Conservation (phyloP, 139 green algal species). For the Tetradesmus obliquus region DNA sequence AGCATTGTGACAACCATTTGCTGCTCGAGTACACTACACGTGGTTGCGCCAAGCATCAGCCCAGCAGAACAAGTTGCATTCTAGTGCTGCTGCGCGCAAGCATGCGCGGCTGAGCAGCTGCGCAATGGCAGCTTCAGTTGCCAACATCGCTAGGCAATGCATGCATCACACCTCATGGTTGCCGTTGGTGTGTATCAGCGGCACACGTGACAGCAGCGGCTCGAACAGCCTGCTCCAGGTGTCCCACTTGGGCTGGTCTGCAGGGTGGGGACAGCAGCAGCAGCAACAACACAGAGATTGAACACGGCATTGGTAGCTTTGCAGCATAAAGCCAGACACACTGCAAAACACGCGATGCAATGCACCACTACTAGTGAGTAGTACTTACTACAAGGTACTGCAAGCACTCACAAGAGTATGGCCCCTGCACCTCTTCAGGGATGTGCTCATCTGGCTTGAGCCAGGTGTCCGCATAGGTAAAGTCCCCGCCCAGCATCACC, state of each 20-base stretch:
- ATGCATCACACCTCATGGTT: conserved; percentile 69
- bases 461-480: conserved; percentile 88
- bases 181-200: conserved; percentile 73
- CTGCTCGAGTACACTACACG: too few species aligned
- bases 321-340: background rate
- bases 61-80: background rate
- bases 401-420: conserved; percentile 10
- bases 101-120: too few species aligned
- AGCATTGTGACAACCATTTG: background rate
- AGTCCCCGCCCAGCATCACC: conserved; percentile 80
- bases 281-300: background rate
- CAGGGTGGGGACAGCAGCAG: background rate
- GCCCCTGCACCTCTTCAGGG: background rate
- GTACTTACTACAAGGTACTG: background rate
- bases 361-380: background rate
- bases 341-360: background rate
- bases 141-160: too few species aligned
- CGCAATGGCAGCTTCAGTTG: too few species aligned
- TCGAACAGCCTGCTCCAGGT: conserved; percentile 73
- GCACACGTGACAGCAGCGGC: conserved; percentile 55
- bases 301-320: background rate
- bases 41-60: background rate
- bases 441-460: background rate
- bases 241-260: conserved; percentile 84
- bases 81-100: too few species aligned